These are phyloP conservation scores for Strigomonas culicis DNA, from an alignment of 208 protist genomes.

Conservation along the genomic window DNA sequence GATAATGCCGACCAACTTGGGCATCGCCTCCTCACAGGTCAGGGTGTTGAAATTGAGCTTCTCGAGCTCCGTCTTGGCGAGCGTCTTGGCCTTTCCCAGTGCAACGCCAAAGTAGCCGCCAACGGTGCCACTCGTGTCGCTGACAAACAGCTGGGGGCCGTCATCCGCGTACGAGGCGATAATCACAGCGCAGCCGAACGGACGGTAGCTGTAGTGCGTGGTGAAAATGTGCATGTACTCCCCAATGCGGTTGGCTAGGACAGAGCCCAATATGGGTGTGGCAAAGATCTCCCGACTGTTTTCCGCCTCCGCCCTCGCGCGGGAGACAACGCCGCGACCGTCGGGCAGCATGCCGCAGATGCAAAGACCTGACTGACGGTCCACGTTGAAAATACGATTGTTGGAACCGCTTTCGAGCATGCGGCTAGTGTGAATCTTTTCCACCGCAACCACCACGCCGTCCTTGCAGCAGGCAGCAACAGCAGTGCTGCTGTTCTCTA, in stretches of 20 bases:
- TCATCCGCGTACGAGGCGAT: slow-evolving; percentile 93
- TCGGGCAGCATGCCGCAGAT: slow-evolving; percentile 96
- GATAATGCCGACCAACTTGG: slow-evolving; percentile 93
- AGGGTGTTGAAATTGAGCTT: slow-evolving; percentile 95
- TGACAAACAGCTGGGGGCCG: slow-evolving; percentile 95
- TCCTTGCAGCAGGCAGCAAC: slow-evolving; percentile 96
- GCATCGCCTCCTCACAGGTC: slow-evolving; percentile 94
- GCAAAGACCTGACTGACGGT: slow-evolving; percentile 91
- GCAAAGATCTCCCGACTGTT: slow-evolving; percentile 93
- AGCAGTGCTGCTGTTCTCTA: slow-evolving; percentile 98
- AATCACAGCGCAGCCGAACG: slow-evolving; percentile 96
- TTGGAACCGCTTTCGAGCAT: slow-evolving; percentile 96
- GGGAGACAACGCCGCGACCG: slow-evolving; percentile 92
- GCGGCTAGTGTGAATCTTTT: slow-evolving; percentile 97
- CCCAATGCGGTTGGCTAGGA: slow-evolving; percentile 89
- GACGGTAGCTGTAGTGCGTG: slow-evolving; percentile 93
- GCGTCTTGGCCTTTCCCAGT: slow-evolving; percentile 97
- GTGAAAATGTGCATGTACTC: slow-evolving; percentile 95
- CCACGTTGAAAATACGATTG: slow-evolving; percentile 94
- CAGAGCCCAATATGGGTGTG: slow-evolving; percentile 88
- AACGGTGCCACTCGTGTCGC: slow-evolving; percentile 96
- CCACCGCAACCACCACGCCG: slow-evolving; percentile 98
- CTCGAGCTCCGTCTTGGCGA: slow-evolving; percentile 98
- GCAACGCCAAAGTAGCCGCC: slow-evolving; percentile 95
- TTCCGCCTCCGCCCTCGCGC: slow-evolving; percentile 91